These are phyloP conservation scores for Taiozyma sp. DNA, from an alignment of 1,139 yeast genomes.

Conservation along the genomic window DNA sequence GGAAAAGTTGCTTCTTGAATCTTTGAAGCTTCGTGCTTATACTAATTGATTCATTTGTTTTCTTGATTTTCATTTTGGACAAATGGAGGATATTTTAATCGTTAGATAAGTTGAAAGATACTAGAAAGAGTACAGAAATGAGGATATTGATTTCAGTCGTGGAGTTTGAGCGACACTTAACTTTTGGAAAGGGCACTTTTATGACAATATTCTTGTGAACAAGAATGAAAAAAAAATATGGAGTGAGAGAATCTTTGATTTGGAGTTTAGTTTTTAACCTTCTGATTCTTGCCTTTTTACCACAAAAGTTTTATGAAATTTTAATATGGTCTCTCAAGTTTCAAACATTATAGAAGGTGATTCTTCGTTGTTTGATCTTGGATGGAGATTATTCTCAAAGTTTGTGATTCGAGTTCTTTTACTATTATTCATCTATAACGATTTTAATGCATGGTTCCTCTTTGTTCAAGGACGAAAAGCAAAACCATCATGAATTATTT, in stretches of 20 bases:
- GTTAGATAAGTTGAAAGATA: background rate
- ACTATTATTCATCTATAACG: background rate
- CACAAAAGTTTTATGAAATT: background rate
- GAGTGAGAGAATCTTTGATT: background rate
- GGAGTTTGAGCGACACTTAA: background rate
- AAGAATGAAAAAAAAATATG: background rate
- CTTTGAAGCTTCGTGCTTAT: background rate
- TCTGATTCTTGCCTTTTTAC: background rate
- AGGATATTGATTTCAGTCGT: background rate
- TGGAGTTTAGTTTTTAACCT: background rate
- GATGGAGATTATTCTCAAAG: background rate
- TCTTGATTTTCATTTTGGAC: background rate
- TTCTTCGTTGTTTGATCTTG: background rate
- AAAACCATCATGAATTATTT: background rate
- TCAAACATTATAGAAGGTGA: background rate
- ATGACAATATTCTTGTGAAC: background rate
- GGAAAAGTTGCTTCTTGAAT: background rate
- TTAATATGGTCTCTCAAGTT: background rate
- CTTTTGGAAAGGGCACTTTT: background rate
- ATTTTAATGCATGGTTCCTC: background rate
- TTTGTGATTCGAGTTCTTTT: background rate
- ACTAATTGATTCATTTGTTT: background rate
- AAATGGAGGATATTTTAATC: background rate
- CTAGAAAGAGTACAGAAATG: background rate
- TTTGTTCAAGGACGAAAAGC: background rate